These are phyloP conservation scores for Phytophthora agathidicida DNA, from an alignment of 352 stramenopile species.

Conservation along the genomic window DNA sequence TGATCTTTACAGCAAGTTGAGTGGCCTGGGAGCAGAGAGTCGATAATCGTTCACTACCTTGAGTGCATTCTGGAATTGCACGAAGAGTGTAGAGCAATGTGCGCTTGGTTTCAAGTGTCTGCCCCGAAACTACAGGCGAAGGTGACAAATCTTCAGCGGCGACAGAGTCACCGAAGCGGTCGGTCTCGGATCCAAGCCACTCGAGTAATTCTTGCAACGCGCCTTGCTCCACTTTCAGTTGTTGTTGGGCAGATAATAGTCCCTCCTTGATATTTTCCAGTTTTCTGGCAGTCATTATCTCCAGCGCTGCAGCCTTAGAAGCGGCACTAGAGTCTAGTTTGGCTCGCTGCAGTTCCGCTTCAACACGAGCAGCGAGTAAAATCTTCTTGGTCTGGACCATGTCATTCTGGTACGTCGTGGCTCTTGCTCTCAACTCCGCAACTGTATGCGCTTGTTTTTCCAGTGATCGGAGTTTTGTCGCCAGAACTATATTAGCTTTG, in stretches of 20 bases:
- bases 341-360: conserved; percentile 47
- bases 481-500: conserved; percentile 52
- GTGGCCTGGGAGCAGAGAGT: conserved; percentile 54
- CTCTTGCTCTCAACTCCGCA: conserved; percentile 43
- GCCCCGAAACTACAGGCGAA: conserved; percentile 16
- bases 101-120: conserved; percentile 27
- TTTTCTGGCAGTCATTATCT: conserved; percentile 16
- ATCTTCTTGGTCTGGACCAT: conserved; percentile 49
- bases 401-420: conserved; percentile 42
- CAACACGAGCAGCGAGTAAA: conserved; percentile 45
- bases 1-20: conserved; percentile 49
- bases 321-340: conserved; percentile 14
- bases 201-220: conserved; percentile 58
- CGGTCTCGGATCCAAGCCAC: conserved; percentile 51
- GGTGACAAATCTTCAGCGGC: conserved; percentile 19
- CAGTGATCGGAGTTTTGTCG: conserved; percentile 50
- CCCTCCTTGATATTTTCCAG: conserved; percentile 49
- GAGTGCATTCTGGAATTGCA: conserved; percentile 50
- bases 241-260: conserved; percentile 54
- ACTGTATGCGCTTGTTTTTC: conserved; percentile 44
- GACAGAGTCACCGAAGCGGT: conserved; percentile 40
- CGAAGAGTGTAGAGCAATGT: conserved; percentile 22
- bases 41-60: conserved; percentile 53
- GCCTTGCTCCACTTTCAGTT: conserved; percentile 47
- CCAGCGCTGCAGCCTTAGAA: neutral